Conservation (phyloP, 345 rosid species). For the Citrus australasica region DNA sequence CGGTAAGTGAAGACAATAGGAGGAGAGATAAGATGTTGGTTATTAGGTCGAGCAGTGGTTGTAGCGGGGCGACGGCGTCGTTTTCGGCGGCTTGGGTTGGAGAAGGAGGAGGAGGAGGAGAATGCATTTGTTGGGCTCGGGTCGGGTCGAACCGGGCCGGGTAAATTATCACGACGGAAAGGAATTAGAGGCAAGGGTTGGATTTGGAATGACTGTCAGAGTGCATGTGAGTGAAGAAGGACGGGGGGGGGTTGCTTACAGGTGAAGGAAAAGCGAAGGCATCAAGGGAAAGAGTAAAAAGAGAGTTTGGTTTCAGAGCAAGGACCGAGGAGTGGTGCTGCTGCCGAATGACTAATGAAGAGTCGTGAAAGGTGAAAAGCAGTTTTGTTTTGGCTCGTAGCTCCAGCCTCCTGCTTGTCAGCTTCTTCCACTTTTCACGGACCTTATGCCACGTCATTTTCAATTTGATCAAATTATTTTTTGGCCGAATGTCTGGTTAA, state of each 20-base stretch:
- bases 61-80: constrained; percentile 38
- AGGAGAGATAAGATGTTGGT: constrained; percentile 61
- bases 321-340: no score
- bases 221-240: not conserved
- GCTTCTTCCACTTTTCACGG: not conserved
- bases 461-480: not conserved
- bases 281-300: not conserved
- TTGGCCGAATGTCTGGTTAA: not conserved
- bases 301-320: not conserved
- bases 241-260: constrained; percentile 5
- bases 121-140: constrained; percentile 35
- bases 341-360: no score
- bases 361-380: not conserved
- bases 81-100: constrained; percentile 18
- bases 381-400: not conserved
- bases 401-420: not conserved
- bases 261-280: constrained; percentile 17
- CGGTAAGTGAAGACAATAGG: constrained; percentile 52
- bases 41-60: constrained; percentile 53
- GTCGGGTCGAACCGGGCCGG: not conserved
- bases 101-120: constrained; percentile 28
- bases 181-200: not conserved
- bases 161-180: not conserved
- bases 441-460: constrained; percentile 20
- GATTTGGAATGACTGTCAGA: no score